Percentiles rank a stretch among this genome's conserved stretches.
phyloP scores from a whole-genome alignment of 192 early-diverging fungal genomes.

The Cetraspora pellucida region DNA sequence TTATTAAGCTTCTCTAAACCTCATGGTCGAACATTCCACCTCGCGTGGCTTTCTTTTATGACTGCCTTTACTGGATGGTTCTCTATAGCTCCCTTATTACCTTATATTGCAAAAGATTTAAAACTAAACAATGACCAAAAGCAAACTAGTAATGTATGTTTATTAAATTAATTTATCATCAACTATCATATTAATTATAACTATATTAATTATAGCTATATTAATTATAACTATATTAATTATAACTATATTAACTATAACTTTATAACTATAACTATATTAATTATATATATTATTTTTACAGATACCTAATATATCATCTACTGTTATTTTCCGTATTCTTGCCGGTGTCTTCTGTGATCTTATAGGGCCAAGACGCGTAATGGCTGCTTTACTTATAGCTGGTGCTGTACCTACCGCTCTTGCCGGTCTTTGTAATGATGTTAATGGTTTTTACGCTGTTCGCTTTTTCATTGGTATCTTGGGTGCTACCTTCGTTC shows the following conservation, averaged over 20 bases:
- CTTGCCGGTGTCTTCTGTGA: conserved; percentile 52
- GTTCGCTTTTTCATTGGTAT: conserved; percentile 61
- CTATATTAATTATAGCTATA: too few relatives aligned
- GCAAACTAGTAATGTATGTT: conserved; percentile 50
- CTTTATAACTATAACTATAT: too few relatives aligned
- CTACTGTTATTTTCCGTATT: conserved; percentile 61
- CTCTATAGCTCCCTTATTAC: conserved; percentile 59
- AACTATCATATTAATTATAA: too few relatives aligned
- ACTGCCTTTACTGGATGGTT: conserved; percentile 61
- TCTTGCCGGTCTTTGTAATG: conserved; percentile 47
- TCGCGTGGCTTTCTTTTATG: conserved; percentile 48
- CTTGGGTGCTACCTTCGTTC: conserved; percentile 67
- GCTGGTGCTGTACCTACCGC: conserved; percentile 58
- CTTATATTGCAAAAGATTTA: conserved; percentile 57
- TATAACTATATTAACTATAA: too few relatives aligned
- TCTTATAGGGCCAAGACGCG: conserved; percentile 47
- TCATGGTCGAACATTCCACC: conserved; percentile 43
- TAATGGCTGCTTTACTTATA: conserved; percentile 59
- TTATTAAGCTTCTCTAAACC: conserved; percentile 38
- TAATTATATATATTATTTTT: too few relatives aligned
- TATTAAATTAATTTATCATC: too few relatives aligned
- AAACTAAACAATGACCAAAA: conserved; percentile 49
- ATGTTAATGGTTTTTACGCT: conserved; percentile 50
- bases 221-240: too few relatives aligned
- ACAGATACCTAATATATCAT: conserved; percentile 54